Evolutionary conservation across 73 alveolate species (phyloP), one percentile per base, ranked within the genome.

Genomic region (Halteria grandinella): DNA sequence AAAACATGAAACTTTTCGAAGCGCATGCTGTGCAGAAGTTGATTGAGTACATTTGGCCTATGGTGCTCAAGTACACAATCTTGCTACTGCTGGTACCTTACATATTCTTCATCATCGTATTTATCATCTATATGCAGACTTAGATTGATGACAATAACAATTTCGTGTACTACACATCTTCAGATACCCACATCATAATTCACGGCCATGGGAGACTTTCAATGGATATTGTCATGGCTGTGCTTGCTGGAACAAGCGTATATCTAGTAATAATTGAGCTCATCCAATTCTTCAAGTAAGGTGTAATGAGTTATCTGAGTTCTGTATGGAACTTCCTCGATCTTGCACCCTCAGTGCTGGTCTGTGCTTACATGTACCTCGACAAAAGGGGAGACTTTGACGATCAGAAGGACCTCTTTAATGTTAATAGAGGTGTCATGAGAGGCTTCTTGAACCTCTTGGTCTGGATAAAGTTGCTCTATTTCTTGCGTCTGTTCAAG

Each of bases 271-370:
- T 41, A 12, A 75, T 52, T 27, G 87, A 75, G 28, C 20, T 75
- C 6, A 41, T 29, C 20, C 44, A 75, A 75, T 45, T 47, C 0
- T n/a, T 28, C n/a, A 27, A 40, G 12, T n/a, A n/a, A n/a, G 51
- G 27, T 18, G 79, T 70, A 3, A 40, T 27, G 15, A 55, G 32
- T 1, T 75, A 75, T 44, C 59, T 75, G 28, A 21, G 27, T 5
- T 57, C 78, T 14, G 55, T 59, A 12, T 75, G 79, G 79, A 75
- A 75, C 57, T 75, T 58, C 71, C 40, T 75, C 15, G 87, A 75
- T 58, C 23, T 45, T 17, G 55, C 59, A 11, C 87, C 87, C 7
- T 57, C 60, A 2, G 28, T 66, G 12, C 69, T 63, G 12, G 47
- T 66, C 5, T 66, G 31, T 53, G 36, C 24, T 2, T 3, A 40